Conservation (phyloP, 2,329 filamentous ascomycete genomes). For the Xylariaceae sp. region DNA sequence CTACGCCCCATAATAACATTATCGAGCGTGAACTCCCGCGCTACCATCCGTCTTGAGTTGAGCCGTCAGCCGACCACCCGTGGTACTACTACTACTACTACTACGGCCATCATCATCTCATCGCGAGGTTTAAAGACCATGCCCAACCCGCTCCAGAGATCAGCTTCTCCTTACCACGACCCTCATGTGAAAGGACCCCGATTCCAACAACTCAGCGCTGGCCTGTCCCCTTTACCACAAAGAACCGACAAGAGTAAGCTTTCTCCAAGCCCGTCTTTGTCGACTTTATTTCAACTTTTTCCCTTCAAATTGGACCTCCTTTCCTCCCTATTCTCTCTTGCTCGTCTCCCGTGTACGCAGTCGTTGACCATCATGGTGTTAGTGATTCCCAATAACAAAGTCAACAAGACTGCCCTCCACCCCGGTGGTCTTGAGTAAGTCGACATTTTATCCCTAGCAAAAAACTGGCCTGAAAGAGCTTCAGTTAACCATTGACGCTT, state of each 20-base stretch:
- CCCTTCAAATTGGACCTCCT: constrained; percentile 4
- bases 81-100: constrained; percentile 15
- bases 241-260: constrained; percentile 28
- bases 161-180: constrained; percentile 42
- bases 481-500: constrained; percentile 11
- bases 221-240: constrained; percentile 30
- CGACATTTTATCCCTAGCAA: not conserved
- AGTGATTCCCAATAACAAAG: constrained; percentile 53
- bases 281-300: not conserved
- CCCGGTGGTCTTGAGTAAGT: constrained; percentile 85
- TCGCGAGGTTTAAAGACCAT: constrained; percentile 32
- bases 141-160: constrained; percentile 39
- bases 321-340: not conserved
- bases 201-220: constrained; percentile 37
- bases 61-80: constrained; percentile 21
- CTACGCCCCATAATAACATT: constrained; percentile 30
- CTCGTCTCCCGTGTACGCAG: not conserved
- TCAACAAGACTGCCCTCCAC: constrained; percentile 92
- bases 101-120: not conserved
- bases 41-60: constrained; percentile 29
- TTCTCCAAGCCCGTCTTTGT: not conserved
- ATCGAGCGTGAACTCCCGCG: constrained; percentile 29
- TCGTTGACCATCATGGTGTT: constrained; percentile 19
- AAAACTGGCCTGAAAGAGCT: not conserved
- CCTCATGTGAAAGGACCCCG: constrained; percentile 41